Conservation (phyloP, 2,329 filamentous ascomycete genomes). For the Teratosphaeria epicoccoides region DNA sequence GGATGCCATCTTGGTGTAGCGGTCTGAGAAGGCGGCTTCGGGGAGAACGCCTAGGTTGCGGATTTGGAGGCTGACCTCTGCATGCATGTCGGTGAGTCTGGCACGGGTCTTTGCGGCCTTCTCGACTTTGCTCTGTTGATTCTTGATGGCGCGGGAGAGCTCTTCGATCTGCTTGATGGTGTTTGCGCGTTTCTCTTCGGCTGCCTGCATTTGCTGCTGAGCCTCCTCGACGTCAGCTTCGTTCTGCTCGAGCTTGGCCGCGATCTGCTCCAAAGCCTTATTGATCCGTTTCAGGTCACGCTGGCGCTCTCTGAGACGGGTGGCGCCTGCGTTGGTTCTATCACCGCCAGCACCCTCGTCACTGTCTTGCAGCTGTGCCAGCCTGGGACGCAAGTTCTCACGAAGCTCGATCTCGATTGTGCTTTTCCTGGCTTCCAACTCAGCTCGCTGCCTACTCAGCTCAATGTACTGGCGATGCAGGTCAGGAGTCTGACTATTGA, state of each 20-base stretch:
- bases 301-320: slow-evolving; percentile 65
- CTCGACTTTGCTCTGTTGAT: slow-evolving; percentile 79
- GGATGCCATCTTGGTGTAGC: slow-evolving; percentile 68
- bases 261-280: slow-evolving; percentile 55
- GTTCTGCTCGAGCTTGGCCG: slow-evolving; percentile 57
- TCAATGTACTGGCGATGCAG: slow-evolving; percentile 69
- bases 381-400: slow-evolving; percentile 76
- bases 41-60: slow-evolving; percentile 86
- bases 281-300: slow-evolving; percentile 70
- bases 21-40: slow-evolving; percentile 80
- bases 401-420: slow-evolving; percentile 76
- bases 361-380: slow-evolving; percentile 73
- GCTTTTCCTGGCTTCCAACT: slow-evolving; percentile 70
- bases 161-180: slow-evolving; percentile 65
- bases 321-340: slow-evolving; percentile 44
- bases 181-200: slow-evolving; percentile 50
- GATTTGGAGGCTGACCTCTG: slow-evolving; percentile 78
- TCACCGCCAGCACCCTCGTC: slow-evolving; percentile 54
- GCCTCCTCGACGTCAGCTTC: slow-evolving; percentile 59
- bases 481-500: slow-evolving; percentile 59
- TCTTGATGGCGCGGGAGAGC: slow-evolving; percentile 66
- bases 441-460: slow-evolving; percentile 59
- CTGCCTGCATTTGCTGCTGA: slow-evolving; percentile 43
- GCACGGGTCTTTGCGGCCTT: slow-evolving; percentile 86
- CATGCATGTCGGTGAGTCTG: slow-evolving; percentile 62